phyloP scores from a whole-genome alignment of 768 basidiomycete species.

The Amanita muscaria region DNA sequence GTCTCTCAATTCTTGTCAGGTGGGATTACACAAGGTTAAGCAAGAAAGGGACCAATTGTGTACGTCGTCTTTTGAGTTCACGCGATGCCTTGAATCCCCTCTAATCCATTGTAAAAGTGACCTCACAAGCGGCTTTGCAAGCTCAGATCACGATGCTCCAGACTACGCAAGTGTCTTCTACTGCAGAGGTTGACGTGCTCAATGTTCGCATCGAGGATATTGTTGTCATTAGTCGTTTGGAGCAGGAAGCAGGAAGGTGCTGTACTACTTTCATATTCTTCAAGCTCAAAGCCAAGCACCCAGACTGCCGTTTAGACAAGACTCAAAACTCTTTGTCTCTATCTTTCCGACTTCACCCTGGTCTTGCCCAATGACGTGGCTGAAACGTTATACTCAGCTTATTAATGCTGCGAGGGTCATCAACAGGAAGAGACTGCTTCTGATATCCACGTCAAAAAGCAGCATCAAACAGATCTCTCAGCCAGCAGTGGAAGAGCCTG shows the following conservation, averaged over 20 bases:
- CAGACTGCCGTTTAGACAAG: conserved; percentile 43
- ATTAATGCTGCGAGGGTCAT: conserved; percentile 68
- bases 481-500: conserved; percentile 71
- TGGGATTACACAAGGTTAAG: conserved; percentile 48
- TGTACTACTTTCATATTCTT: no score
- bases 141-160: conserved; percentile 48
- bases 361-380: no score
- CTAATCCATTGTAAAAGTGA: conserved; percentile 26
- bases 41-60: conserved; percentile 60
- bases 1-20: conserved; percentile 40
- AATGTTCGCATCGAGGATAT: conserved; percentile 60
- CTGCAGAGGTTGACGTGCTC: conserved; percentile 48
- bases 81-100: no score
- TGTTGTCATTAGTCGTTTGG: conserved; percentile 72
- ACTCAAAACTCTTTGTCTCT: conserved; percentile 56
- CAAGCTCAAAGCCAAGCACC: no score
- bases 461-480: conserved; percentile 59
- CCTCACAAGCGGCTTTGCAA: conserved; percentile 39
- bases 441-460: conserved; percentile 50
- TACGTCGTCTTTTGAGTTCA: conserved; percentile 33
- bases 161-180: conserved; percentile 52
- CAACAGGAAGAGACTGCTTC: conserved; percentile 44
- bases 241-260: conserved; percentile 63
- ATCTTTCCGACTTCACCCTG: no score
- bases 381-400: no score